A percentile compares a stretch with the other conserved stretches of the same genome.
phyloP scores from a whole-genome alignment of 1,284 basidiomycete species.

The Marasmius fiardii region DNA sequence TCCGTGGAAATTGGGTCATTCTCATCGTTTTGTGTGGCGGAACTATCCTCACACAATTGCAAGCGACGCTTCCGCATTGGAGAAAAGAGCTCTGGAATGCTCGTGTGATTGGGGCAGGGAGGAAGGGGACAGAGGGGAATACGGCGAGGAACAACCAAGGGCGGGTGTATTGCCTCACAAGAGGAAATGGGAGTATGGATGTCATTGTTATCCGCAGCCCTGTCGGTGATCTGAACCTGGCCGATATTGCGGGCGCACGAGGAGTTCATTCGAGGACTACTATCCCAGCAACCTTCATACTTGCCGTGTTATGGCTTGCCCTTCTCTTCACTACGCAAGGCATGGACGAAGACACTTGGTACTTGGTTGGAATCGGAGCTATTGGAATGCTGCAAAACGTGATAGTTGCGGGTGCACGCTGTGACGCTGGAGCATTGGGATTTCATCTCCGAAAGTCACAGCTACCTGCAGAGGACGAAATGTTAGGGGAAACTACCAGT shows the following conservation, averaged over 20 bases:
- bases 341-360: slow-evolving; percentile 19
- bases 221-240: slow-evolving; percentile 9
- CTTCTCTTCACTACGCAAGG: slow-evolving; percentile 17
- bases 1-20: slow-evolving; percentile 24
- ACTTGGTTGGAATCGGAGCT: slow-evolving; percentile 10
- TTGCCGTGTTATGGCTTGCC: slow-evolving; percentile 18
- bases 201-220: background rate
- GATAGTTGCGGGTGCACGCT: slow-evolving; percentile 4
- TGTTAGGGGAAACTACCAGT: too few relatives aligned
- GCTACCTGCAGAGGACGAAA: too few relatives aligned
- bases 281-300: background rate
- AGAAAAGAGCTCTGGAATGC: slow-evolving; percentile 25
- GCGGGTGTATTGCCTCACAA: slow-evolving; percentile 26
- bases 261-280: background rate
- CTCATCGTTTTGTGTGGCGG: slow-evolving; percentile 26
- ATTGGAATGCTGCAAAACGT: slow-evolving; percentile 8
- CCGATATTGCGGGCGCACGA: slow-evolving; percentile 23
- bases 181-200: slow-evolving; percentile 23
- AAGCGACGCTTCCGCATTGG: slow-evolving; percentile 28
- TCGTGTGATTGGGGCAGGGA: slow-evolving; percentile 13
- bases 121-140: too few relatives aligned
- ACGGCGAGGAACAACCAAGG: too few relatives aligned
- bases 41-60: slow-evolving; percentile 21
- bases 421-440: background rate
- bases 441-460: slow-evolving; percentile 4